Base-by-base conservation (phyloP, 805 yeast species). In the Clavispora asparagi region DNA sequence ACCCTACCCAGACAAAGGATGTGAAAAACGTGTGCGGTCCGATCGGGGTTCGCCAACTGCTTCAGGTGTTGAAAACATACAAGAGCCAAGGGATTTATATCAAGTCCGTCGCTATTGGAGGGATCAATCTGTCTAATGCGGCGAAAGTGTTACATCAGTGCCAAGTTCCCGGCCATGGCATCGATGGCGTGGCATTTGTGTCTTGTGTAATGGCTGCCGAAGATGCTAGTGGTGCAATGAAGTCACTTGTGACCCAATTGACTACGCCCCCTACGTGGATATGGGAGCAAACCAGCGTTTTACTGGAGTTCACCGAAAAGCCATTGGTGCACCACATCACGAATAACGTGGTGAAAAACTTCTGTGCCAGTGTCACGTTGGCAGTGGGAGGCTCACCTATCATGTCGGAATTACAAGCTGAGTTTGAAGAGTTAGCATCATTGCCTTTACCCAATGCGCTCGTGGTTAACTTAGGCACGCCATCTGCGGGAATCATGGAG, bases 101-200 rank as follows among this genome's bases (percentile, higher is more conserved):
- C 44, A 69, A 71, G 43, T 71, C 86, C n/a, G 95, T 87, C 13
- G 85, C 85, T 0, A 87, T 87, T 57, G 95, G 96, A 16, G 95
- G 95, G 0, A 68, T 86, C 44, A 85, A 86, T 53, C 78, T 78
- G 8, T 56, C 69, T 7, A 89, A 88, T 58, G 77, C 81, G 3
- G 73, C 77, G 8, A 70, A 79, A 27, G 86, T 85, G 1, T 55
- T 85, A 43, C 75, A 70, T 44, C 77, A 79, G 37, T 69, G 79
- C 19, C 60, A 71, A 1, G 47, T 72, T 6, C 71, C 75, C 3
- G 81, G 76, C 7, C 65, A 63, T 43, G 60, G 70, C 0, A 61
- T 86, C 8, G 87, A 87, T 59, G 97, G 97, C n/a, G 80, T 87
- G 12, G 94, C 96, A 2, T 83, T 90, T 12, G 97, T 91, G 2